Conservation (phyloP, 768 basidiomycete species). For the Tulasnella sp. region DNA sequence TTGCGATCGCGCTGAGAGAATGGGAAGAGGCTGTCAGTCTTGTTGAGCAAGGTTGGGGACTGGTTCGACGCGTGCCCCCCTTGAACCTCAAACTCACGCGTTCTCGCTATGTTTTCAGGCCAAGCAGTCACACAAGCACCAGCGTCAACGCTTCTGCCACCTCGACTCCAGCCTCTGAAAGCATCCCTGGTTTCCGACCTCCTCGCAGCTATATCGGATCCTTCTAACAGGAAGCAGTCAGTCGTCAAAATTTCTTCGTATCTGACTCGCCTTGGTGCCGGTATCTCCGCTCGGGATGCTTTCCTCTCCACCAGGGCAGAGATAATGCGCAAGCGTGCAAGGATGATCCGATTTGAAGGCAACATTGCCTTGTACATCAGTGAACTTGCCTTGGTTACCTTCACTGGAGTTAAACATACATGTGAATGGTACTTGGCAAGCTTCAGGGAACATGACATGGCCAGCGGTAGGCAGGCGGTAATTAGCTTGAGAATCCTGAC, state of each 20-base stretch:
- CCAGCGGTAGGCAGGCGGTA: slow-evolving; percentile 62
- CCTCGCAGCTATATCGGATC: slow-evolving; percentile 65
- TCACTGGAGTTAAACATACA: slow-evolving; percentile 93
- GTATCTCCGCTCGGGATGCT: slow-evolving; percentile 70
- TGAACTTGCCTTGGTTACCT: slow-evolving; percentile 82
- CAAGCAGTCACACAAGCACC: slow-evolving; percentile 46
- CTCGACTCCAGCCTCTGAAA: slow-evolving; percentile 64
- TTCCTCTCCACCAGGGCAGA: slow-evolving; percentile 76
- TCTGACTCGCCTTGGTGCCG: slow-evolving; percentile 69
- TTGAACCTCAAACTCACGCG: neutral
- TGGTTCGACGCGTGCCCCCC: neutral
- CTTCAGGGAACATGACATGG: slow-evolving; percentile 92
- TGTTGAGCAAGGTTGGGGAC: slow-evolving; percentile 71
- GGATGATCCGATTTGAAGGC: slow-evolving; percentile 87
- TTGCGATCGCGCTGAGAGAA: slow-evolving; percentile 81
- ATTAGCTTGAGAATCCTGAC: neutral
- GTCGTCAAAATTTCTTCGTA: slow-evolving; percentile 68
- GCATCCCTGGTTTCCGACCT: slow-evolving; percentile 65
- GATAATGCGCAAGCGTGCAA: slow-evolving; percentile 69
- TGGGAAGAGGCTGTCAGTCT: slow-evolving; percentile 85
- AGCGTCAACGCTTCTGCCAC: slow-evolving; percentile 38
- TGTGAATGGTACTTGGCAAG: slow-evolving; percentile 97
- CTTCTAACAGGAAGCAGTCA: slow-evolving; percentile 70
- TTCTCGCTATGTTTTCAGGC: neutral
- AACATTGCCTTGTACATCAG: slow-evolving; percentile 80